These are phyloP conservation scores for Ormosia semicastrata DNA, from an alignment of 306 rosid species.

Conservation along the genomic window DNA sequence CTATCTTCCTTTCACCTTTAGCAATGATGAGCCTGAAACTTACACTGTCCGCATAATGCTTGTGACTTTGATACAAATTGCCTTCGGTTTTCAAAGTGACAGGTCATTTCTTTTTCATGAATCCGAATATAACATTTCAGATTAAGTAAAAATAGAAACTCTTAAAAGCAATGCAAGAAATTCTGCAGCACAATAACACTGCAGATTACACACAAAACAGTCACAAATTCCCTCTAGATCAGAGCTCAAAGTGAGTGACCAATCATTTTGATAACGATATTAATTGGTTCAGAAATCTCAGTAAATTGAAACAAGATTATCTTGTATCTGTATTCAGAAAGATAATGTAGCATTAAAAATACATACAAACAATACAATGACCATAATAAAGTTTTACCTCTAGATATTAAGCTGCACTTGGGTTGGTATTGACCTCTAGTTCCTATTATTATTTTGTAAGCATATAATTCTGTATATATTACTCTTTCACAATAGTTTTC, in stretches of 20 bases:
- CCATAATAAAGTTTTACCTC: too few species aligned
- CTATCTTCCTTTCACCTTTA: not conserved
- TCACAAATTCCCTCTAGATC: not conserved
- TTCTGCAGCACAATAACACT: not conserved
- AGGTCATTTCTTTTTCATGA: not conserved
- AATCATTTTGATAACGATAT: not conserved
- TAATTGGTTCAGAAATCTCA: not conserved
- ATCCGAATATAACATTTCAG: not conserved
- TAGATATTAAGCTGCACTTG: too few species aligned
- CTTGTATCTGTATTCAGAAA: not conserved
- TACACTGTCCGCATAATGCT: not conserved
- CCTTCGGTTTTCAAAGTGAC: not conserved
- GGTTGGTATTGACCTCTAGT: too few species aligned
- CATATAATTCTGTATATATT: not conserved
- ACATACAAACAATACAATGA: too few species aligned
- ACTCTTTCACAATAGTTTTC: not conserved
- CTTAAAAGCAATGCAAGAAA: not conserved
- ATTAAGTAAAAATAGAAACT: too few species aligned
- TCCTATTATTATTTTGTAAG: too few species aligned
- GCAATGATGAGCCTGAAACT: not conserved
- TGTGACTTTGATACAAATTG: not conserved
- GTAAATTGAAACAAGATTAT: not conserved
- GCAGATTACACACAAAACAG: not conserved
- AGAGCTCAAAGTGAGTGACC: not conserved
- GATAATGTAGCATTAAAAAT: too few species aligned